Base-by-base conservation (phyloP, 2,329 filamentous ascomycete genomes). In the Dactylellina drechsleri region DNA sequence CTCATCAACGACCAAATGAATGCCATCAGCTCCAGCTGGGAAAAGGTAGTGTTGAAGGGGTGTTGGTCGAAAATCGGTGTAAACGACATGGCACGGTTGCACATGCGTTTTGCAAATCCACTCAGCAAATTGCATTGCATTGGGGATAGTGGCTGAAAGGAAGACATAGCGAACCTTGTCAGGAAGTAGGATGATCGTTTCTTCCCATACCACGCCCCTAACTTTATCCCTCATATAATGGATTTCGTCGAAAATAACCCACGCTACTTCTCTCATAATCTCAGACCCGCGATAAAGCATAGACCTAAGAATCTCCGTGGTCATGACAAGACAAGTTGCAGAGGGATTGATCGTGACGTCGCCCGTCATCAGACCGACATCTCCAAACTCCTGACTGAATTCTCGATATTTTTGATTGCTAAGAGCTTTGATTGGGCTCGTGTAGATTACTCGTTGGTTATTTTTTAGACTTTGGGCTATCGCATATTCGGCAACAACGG, bases 81-180 rank as follows among this genome's bases (percentile, higher is more conserved):
- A 99, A 2, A 99, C 95, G 77, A 99, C 96, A 85, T 99, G 96
- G 79, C 95, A 99, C 5, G 95, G 94, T 81, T 99, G 96, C 78
- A 92, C 91, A 82, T 99, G 96, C 70, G 94, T 98, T 84, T 98
- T 98, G 79, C 92, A 93, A 80, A 99, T 96, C 95, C 95, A 99
- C 82, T 99, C 94, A 79, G 95, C 95, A 80, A 99, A 99, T 82
- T 99, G 95, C 88, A 98, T 97, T 61, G 95, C 93, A 81, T 99
- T 99, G 65, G 95, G 95, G 77, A 99, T 99, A 1, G 96, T 99
- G 77, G 95, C 95, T 36, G 96, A 99, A 75, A 99, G 85, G 83
- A 99, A 99, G 66, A 99, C 96, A 81, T 98, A 99, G 84, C 93
- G 91, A 78, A 99, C 96, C 86, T 99, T 98, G 85, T 99, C 95